phyloP scores from a whole-genome alignment of 768 basidiomycete genomes.

The Auricularia sp. region DNA sequence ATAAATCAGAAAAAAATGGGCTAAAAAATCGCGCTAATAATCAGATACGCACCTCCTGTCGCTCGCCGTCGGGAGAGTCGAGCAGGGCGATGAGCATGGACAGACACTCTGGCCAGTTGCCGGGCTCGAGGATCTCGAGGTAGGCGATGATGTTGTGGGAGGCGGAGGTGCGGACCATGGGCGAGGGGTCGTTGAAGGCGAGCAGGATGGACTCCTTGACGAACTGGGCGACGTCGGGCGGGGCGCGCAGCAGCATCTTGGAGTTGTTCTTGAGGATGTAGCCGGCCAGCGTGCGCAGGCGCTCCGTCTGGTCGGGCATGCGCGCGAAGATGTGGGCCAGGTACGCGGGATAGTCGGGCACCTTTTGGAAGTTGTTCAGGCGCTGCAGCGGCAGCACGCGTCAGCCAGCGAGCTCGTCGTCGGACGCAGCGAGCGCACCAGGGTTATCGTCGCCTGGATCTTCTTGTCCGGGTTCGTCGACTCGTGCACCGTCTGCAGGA shows the following conservation, averaged over 20 bases:
- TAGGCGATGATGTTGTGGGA: conserved; percentile 88
- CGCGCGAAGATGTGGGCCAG: conserved; percentile 85
- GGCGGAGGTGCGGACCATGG: conserved; percentile 89
- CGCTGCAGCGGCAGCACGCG: conserved; percentile 38
- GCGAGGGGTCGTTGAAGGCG: conserved; percentile 70
- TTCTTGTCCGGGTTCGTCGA: conserved; percentile 70
- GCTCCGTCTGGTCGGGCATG: conserved; percentile 76
- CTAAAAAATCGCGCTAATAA: too few relatives aligned
- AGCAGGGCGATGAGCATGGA: conserved; percentile 72
- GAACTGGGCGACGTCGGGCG: conserved; percentile 57
- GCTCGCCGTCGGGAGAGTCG: conserved; percentile 61
- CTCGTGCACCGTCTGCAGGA: conserved; percentile 83
- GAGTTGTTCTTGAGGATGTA: conserved; percentile 96
- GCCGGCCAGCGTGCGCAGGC: conserved; percentile 91
- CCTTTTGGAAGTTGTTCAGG: conserved; percentile 77
- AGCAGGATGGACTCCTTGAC: conserved; percentile 68
- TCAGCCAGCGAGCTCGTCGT: conserved; percentile 1
- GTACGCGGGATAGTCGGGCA: conserved; percentile 93
- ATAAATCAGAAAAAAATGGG: too few relatives aligned
- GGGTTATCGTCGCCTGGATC: conserved; percentile 69
- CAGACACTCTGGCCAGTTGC: conserved; percentile 92
- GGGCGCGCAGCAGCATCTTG: conserved; percentile 58
- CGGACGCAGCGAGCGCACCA: conserved; percentile 38
- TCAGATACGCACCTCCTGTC: conserved; percentile 66
- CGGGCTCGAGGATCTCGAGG: conserved; percentile 78